Base-by-base conservation (phyloP, 2,329 filamentous ascomycete species). In the Falciphora oryzae region DNA sequence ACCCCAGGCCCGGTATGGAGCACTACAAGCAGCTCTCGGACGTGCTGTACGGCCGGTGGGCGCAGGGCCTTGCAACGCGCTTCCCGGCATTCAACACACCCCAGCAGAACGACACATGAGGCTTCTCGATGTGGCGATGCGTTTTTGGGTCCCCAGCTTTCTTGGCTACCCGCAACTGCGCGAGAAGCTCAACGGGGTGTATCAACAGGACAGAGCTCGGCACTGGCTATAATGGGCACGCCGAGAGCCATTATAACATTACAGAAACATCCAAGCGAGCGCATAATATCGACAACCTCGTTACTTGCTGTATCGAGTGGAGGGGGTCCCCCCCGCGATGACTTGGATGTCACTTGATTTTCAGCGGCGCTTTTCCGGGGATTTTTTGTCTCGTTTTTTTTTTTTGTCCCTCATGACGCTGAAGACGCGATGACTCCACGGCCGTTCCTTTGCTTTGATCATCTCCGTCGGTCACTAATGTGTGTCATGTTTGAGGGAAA, bases 31-130 rank as follows among this genome's bases (percentile, higher is more conserved):
- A 96, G 73, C 82, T 98, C 53, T 92, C 91, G 1, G 93, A 97
- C 74, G 91, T 96, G 27, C 84, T 99, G 27, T 98, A 97, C 77
- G 87, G 89, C 22, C 86, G 94, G 58, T 99, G 95, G 95, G 87
- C 89, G 3, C 91, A 96, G 65, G 93, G 92, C 1, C 79, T 98
- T 70, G 87, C 88, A 10, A n/a, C n/a, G 50, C 67, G 69, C 1
- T 71, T 62, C 44, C 61, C 61, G 16, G 27, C 16, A 25, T 29
- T 62, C 35, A 8, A 44, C 38, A 53, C 6, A n/a, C 22, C 44
- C 22, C 44, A 53, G 22, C 44, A 53, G 22, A n/a, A 53, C 44
- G 44, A 53, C 44, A 10, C 44, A 53, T 53, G 6, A 53, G 22
- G 16, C 18, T 53, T 4, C 6, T n/a, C 18, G 59, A 7, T 22